These are phyloP conservation scores for Wickerhamiella kurtzmanii DNA, from an alignment of 805 yeast genomes.

Conservation along the genomic window DNA sequence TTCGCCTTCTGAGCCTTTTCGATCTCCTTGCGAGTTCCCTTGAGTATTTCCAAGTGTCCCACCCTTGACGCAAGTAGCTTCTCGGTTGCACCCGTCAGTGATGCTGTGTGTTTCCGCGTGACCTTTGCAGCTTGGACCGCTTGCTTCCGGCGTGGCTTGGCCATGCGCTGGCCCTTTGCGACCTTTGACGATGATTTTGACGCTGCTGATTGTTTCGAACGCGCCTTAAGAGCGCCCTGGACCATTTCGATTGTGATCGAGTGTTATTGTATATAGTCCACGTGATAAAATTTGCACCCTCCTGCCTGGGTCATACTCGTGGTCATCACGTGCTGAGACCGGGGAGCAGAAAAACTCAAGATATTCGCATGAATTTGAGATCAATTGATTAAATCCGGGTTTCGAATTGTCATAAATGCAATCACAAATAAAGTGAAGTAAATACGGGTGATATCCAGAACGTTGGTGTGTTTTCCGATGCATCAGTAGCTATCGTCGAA, in stretches of 20 bases:
- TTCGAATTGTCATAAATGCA: too few species aligned
- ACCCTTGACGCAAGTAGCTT: constrained; percentile 76
- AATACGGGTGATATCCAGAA: too few species aligned
- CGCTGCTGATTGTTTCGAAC: constrained; percentile 8
- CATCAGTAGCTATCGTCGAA: too few species aligned
- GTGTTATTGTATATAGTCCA: background rate
- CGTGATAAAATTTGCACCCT: background rate
- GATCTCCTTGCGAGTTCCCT: constrained; percentile 76
- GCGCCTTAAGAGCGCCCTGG: constrained; percentile 26
- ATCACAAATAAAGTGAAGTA: too few species aligned
- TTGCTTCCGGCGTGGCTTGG: constrained; percentile 46
- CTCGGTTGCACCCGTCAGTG: constrained; percentile 55
- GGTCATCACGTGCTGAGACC: too few species aligned
- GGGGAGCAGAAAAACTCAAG: too few species aligned
- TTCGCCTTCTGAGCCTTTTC: constrained; percentile 52
- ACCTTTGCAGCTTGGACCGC: constrained; percentile 47
- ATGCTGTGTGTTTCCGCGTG: constrained; percentile 43
- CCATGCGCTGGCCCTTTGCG: constrained; percentile 29
- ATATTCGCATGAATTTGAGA: too few species aligned
- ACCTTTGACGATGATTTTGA: constrained; percentile 28
- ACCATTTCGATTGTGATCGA: constrained; percentile 21
- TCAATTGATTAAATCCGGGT: too few species aligned
- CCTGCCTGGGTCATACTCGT: too few species aligned
- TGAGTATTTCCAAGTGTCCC: constrained; percentile 83
- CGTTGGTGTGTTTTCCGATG: too few species aligned